phyloP scores from a whole-genome alignment of 352 stramenopile species.

The Halophytophthora polymorphica region DNA sequence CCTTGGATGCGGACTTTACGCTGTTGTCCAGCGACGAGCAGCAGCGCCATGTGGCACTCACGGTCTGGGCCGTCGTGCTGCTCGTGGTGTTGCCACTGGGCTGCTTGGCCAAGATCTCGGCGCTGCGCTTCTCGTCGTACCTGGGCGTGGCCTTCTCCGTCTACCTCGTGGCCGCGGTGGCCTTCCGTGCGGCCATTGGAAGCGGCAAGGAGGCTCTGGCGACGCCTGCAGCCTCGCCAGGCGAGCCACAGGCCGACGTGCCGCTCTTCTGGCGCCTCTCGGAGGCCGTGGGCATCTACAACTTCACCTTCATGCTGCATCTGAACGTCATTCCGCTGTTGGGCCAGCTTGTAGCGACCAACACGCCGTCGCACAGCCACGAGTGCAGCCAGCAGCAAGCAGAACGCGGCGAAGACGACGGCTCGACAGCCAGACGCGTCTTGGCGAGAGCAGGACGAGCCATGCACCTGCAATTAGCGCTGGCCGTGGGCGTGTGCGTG shows the following conservation, averaged over 20 bases:
- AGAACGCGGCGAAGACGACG: constrained; percentile 6
- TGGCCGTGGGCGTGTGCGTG: constrained; percentile 43
- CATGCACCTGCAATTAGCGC: constrained; percentile 49
- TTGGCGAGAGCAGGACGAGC: constrained; percentile 19
- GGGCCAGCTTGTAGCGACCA: constrained; percentile 42
- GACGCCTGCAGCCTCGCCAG: background rate
- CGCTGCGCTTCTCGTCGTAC: constrained; percentile 73
- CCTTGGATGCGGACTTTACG: constrained; percentile 20
- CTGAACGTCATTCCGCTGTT: constrained; percentile 77
- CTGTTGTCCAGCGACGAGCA: constrained; percentile 25
- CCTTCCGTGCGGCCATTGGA: constrained; percentile 40
- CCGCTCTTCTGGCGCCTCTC: constrained; percentile 46
- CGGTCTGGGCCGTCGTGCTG: constrained; percentile 64
- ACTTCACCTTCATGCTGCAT: constrained; percentile 84
- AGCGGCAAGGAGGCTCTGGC: constrained; percentile 3
- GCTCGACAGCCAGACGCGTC: constrained; percentile 12
- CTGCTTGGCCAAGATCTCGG: constrained; percentile 69
- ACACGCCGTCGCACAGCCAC: constrained; percentile 13
- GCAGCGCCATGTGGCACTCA: constrained; percentile 27
- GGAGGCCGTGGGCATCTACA: constrained; percentile 75
- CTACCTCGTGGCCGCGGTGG: constrained; percentile 63
- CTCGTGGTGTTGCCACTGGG: constrained; percentile 58
- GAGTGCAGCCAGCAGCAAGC: constrained; percentile 9
- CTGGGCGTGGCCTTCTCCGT: constrained; percentile 66
- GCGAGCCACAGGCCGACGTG: constrained; percentile 1